Evolutionary conservation across 805 yeast genomes (phyloP).

Genomic region (Wickerhamomyces mucosus): DNA sequence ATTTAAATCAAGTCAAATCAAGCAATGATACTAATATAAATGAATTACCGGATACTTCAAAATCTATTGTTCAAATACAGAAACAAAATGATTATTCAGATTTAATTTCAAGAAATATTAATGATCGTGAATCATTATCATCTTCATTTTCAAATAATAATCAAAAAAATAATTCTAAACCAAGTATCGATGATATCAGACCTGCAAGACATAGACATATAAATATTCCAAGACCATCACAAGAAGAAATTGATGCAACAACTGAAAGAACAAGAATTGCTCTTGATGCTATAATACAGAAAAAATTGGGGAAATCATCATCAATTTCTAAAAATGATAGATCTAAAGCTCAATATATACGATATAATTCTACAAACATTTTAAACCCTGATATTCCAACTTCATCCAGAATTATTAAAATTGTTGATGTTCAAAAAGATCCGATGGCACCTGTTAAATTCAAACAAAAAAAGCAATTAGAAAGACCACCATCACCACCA

Average conservation of each 20-base stretch:
- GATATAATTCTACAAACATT: conserved; percentile 33
- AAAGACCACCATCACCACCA: conserved; percentile 65
- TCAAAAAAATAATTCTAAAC: not conserved
- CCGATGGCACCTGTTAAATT: conserved; percentile 82
- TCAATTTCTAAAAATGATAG: conserved; percentile 16
- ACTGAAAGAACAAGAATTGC: conserved; percentile 48
- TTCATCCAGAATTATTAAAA: conserved; percentile 43
- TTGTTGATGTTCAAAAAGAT: conserved; percentile 62
- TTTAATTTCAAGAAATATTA: not conserved
- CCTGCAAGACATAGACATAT: conserved; percentile 43
- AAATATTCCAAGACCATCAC: conserved; percentile 34
- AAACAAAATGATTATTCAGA: not conserved
- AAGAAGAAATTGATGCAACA: conserved; percentile 35
- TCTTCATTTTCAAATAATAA: too few species aligned
- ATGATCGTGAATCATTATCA: not conserved
- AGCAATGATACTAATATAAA: not conserved
- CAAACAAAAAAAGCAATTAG: conserved; percentile 57
- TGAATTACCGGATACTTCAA: not conserved
- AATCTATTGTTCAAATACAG: not conserved
- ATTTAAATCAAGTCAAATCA: not conserved
- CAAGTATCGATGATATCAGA: conserved; percentile 40
- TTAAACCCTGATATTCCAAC: conserved; percentile 20
- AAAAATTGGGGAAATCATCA: conserved; percentile 24
- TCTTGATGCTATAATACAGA: conserved; percentile 39
- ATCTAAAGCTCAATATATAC: conserved; percentile 32